Percentiles rank a stretch among this genome's conserved stretches.
Evolutionary conservation across 495 filamentous ascomycete species (phyloP).

Genomic region (Apodospora peruviana): DNA sequence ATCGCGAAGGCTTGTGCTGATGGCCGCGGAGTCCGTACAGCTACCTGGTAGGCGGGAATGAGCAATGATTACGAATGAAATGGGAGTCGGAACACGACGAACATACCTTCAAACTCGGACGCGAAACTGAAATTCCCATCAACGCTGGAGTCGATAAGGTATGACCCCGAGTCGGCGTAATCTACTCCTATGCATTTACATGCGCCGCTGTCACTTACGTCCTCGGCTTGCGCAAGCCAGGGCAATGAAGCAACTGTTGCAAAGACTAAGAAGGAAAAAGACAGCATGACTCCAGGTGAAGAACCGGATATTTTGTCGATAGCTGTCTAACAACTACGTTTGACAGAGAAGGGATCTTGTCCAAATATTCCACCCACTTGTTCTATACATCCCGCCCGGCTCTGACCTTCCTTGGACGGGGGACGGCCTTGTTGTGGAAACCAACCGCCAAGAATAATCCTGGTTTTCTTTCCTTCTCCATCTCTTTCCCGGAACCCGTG

Average conservation of each 20-base stretch:
- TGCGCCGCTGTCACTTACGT: not conserved
- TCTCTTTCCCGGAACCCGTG: too few relatives aligned
- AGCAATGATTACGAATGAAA: not conserved
- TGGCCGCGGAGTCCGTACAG: constrained; percentile 5
- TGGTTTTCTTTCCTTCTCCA: too few relatives aligned
- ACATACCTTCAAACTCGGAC: constrained; percentile 11
- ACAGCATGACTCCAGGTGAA: too few relatives aligned
- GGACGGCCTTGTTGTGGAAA: too few relatives aligned
- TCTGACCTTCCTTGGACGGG: too few relatives aligned
- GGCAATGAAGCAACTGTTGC: not conserved
- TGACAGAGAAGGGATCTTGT: too few relatives aligned
- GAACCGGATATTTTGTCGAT: too few relatives aligned
- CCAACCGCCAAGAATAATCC: too few relatives aligned
- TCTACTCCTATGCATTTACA: constrained; percentile 13
- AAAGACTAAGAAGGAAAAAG: not conserved
- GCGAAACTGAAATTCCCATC: constrained; percentile 18
- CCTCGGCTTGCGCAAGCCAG: not conserved
- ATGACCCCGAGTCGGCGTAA: constrained; percentile 14
- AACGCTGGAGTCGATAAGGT: constrained; percentile 11
- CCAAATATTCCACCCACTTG: too few relatives aligned
- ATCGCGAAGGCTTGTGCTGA: constrained; percentile 5
- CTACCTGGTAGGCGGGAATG: constrained; percentile 1
- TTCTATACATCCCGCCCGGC: too few relatives aligned
- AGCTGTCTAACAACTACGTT: too few relatives aligned
- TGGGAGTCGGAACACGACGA: too few relatives aligned